phyloP scores from a whole-genome alignment of 2,329 filamentous ascomycete species.

The Westerdykella aurantiaca region DNA sequence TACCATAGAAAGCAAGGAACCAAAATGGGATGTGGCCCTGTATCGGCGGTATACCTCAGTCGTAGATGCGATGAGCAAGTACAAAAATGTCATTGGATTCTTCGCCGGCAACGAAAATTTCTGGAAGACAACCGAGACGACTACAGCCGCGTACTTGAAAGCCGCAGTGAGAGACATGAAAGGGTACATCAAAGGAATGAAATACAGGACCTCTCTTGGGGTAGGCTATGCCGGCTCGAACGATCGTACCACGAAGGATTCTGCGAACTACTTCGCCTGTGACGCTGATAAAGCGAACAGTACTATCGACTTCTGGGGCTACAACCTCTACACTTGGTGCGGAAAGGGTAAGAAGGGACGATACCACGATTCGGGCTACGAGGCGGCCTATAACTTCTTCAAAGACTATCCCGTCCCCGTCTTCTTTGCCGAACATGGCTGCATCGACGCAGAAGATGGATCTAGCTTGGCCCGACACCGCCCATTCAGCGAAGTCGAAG shows the following conservation, averaged over 20 bases:
- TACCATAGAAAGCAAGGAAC: constrained; percentile 77
- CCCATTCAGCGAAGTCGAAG: constrained; percentile 76
- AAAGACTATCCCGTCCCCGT: constrained; percentile 81
- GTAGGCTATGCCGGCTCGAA: constrained; percentile 96
- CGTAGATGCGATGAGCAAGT: constrained; percentile 71
- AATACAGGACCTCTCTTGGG: constrained; percentile 65
- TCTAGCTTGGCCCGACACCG: constrained; percentile 50
- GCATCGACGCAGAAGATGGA: constrained; percentile 53
- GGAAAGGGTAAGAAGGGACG: constrained; percentile 72
- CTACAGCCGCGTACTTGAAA: constrained; percentile 90
- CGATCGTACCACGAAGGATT: constrained; percentile 72
- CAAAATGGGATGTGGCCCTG: constrained; percentile 72
- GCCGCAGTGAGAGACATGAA: constrained; percentile 94
- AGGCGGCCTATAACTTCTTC: constrained; percentile 79
- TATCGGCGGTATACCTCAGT: constrained; percentile 78
- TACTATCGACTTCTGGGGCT: constrained; percentile 93
- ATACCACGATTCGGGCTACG: constrained; percentile 71
- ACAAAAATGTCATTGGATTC: constrained; percentile 91
- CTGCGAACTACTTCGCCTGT: constrained; percentile 94
- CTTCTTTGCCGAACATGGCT: constrained; percentile 98
- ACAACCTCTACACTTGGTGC: constrained; percentile 99
- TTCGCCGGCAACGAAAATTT: constrained; percentile 98
- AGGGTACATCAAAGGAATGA: constrained; percentile 74
- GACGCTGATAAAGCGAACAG: constrained; percentile 47
- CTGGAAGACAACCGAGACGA: constrained; percentile 79